These are phyloP conservation scores for Clavariopsis aquatica DNA, from an alignment of 495 filamentous ascomycete genomes.

Conservation along the genomic window DNA sequence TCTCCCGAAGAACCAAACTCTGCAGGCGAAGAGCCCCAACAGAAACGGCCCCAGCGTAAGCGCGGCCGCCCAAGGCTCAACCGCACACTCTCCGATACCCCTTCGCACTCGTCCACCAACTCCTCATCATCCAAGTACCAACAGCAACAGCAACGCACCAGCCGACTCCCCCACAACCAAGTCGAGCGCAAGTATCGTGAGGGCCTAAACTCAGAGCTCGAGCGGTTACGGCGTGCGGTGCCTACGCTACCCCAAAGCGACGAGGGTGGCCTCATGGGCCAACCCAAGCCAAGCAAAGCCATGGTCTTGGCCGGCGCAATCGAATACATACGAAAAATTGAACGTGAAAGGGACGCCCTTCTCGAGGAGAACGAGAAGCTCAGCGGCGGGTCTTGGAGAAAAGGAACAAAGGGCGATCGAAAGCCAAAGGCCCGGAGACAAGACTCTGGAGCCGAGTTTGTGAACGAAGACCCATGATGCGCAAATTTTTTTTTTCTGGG, in stretches of 20 bases:
- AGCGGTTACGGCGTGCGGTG: slow-evolving; percentile 33
- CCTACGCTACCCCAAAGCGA: slow-evolving; percentile 38
- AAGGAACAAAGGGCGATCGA: background rate
- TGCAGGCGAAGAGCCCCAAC: background rate
- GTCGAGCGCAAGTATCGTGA: slow-evolving; percentile 42
- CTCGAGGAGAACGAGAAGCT: slow-evolving; percentile 28
- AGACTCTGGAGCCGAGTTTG: background rate
- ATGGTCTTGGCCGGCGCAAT: slow-evolving; percentile 36
- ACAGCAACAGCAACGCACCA: background rate
- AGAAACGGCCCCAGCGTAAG: slow-evolving; percentile 19
- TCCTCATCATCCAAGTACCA: background rate
- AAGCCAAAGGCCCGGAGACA: background rate
- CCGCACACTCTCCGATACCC: slow-evolving; percentile 16
- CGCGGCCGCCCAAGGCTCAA: slow-evolving; percentile 28
- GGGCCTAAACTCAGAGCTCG: slow-evolving; percentile 37
- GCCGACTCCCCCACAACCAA: slow-evolving; percentile 40
- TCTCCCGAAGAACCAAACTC: slow-evolving; percentile 8
- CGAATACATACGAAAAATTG: slow-evolving; percentile 37
- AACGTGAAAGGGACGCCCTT: slow-evolving; percentile 29
- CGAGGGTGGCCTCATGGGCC: slow-evolving; percentile 14
- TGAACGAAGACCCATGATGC: background rate
- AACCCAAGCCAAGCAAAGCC: slow-evolving; percentile 39
- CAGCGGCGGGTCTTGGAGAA: background rate
- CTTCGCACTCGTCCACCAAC: slow-evolving; percentile 8
- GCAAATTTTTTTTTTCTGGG: too few relatives aligned